Conservation (phyloP, 2,329 filamentous ascomycete genomes). For the Aspergillus eucalypticola region DNA sequence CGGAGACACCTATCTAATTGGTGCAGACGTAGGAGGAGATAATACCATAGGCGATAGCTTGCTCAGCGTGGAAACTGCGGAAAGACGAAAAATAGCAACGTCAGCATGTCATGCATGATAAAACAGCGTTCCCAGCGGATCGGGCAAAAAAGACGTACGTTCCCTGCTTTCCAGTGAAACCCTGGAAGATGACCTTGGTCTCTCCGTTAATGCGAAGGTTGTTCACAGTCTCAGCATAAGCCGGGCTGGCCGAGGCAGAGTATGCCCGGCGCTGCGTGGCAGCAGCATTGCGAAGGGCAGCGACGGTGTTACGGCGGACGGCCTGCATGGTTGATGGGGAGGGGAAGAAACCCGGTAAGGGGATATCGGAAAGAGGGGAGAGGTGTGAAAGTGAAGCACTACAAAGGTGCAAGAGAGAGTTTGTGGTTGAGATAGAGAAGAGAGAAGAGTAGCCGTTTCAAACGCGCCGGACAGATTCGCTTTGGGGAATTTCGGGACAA, state of each 20-base stretch:
- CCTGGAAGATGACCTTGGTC: constrained; percentile 95
- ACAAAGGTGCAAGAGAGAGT: constrained; percentile 11
- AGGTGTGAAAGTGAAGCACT: not conserved
- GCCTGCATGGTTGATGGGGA: constrained; percentile 68
- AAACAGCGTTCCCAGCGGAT: not conserved
- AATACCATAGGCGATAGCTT: constrained; percentile 97
- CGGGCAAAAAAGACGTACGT: constrained; percentile 62
- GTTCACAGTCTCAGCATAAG: constrained; percentile 69
- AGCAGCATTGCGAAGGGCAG: constrained; percentile 66
- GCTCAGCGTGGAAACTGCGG: constrained; percentile 87
- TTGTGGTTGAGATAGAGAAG: constrained; percentile 16
- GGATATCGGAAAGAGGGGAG: constrained; percentile 19
- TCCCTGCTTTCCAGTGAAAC: constrained; percentile 96
- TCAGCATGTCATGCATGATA: constrained; percentile 32
- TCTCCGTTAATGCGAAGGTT: constrained; percentile 92
- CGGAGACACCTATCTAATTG: constrained; percentile 3
- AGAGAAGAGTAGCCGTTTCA: constrained; percentile 19
- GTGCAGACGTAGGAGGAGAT: constrained; percentile 16
- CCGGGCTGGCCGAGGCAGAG: constrained; percentile 59
- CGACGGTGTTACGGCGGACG: constrained; percentile 71
- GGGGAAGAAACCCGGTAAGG: constrained; percentile 17
- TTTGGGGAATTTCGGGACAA: constrained; percentile 37
- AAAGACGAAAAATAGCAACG: constrained; percentile 20
- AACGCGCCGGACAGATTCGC: constrained; percentile 22
- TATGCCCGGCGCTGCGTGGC: constrained; percentile 68